Evolutionary conservation across 2,329 filamentous ascomycete species (phyloP).

Genomic region (Madurella mycetomatis): DNA sequence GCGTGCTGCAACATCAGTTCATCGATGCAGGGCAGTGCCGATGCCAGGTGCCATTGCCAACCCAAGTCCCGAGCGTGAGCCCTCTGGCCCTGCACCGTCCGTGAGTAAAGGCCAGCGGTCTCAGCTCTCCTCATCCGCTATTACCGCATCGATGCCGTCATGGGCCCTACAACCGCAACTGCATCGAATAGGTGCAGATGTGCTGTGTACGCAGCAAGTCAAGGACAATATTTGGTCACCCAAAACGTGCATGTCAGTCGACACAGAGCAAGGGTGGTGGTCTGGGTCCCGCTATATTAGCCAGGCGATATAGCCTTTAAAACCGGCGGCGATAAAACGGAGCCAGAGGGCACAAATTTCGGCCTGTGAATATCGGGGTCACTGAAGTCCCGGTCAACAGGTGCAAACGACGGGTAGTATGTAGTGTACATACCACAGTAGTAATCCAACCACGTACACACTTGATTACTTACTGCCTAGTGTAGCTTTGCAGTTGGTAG

Average conservation of each 20-base stretch:
- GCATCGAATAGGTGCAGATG: no score
- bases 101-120: background rate
- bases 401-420: no score
- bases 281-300: constrained; percentile 32
- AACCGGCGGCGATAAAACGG: constrained; percentile 27
- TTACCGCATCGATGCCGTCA: background rate
- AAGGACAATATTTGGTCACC: background rate
- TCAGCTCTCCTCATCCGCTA: background rate
- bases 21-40: constrained; percentile 15
- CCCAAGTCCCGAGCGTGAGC: constrained; percentile 11
- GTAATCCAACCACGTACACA: no score
- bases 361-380: constrained; percentile 27
- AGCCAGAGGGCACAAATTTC: constrained; percentile 32
- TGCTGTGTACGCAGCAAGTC: background rate
- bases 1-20: constrained; percentile 14
- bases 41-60: constrained; percentile 15
- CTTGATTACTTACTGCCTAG: no score
- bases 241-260: background rate
- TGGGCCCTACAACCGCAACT: no score
- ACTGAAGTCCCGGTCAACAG: constrained; percentile 11
- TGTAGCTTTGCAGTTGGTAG: no score
- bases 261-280: constrained; percentile 20
- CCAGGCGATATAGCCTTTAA: constrained; percentile 36
- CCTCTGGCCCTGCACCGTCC: constrained; percentile 3
- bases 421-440: no score